These are phyloP conservation scores for Boletus rubropictus DNA, from an alignment of 768 basidiomycete genomes.

Conservation along the genomic window DNA sequence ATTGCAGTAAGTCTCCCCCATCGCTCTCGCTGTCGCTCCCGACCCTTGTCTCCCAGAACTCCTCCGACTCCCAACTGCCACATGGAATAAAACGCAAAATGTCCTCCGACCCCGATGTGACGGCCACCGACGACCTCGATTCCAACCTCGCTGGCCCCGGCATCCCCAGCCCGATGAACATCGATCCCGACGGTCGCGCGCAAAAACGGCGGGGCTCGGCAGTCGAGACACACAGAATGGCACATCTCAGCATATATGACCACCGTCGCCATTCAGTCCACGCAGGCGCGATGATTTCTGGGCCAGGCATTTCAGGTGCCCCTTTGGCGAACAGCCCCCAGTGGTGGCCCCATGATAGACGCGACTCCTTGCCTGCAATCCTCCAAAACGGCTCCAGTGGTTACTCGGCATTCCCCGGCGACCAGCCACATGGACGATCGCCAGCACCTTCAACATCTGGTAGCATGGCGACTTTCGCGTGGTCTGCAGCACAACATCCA, in stretches of 20 bases:
- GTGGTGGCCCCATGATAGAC: conserved; percentile 63
- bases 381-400: conserved; percentile 56
- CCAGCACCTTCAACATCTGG: conserved; percentile 52
- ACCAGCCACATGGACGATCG: conserved; percentile 59
- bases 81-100: conserved; percentile 82
- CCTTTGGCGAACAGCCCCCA: conserved; percentile 28
- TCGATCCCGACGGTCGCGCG: conserved; percentile 60
- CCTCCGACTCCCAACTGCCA: conserved; percentile 37
- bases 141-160: conserved; percentile 65
- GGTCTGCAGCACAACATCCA: conserved; percentile 51
- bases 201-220: conserved; percentile 82
- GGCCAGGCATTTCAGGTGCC: conserved; percentile 23
- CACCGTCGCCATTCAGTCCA: conserved; percentile 78
- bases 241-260: conserved; percentile 62
- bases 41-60: conserved; percentile 21
- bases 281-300: conserved; percentile 40
- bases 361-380: conserved; percentile 68
- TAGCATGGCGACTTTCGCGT: conserved; percentile 66
- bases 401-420: conserved; percentile 55
- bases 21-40: not conserved
- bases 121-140: conserved; percentile 59
- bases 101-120: conserved; percentile 56
- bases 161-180: conserved; percentile 51
- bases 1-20: conserved; percentile 47
- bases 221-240: conserved; percentile 71